Conservation (phyloP, 768 basidiomycete genomes). For the Mycena polygramma region DNA sequence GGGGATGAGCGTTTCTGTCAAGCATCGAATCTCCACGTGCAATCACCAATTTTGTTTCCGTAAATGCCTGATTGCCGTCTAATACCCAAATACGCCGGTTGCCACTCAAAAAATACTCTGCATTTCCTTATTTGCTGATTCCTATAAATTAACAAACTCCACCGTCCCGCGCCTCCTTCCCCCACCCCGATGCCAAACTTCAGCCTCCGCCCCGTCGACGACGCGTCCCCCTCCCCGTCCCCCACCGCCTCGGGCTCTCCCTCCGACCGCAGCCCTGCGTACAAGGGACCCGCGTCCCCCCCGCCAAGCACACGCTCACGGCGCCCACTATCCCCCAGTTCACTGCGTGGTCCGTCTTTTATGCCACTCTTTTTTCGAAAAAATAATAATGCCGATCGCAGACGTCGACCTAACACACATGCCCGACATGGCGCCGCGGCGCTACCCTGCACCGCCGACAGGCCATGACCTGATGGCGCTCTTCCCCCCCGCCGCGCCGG, state of each 20-base stretch:
- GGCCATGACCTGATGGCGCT: constrained; percentile 90
- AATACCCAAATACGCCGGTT: constrained; percentile 19
- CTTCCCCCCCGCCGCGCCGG: constrained; percentile 80
- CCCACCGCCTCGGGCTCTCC: constrained; percentile 65
- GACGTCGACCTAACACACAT: constrained; percentile 73
- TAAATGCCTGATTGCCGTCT: neutral
- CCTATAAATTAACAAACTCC: constrained; percentile 2
- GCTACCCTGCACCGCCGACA: constrained; percentile 82
- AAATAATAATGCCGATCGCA: constrained; percentile 41
- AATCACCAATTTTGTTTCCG: constrained; percentile 22
- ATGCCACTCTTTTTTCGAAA: constrained; percentile 2
- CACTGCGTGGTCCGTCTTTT: constrained; percentile 64
- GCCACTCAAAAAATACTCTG: neutral
- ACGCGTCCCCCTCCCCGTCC: constrained; percentile 64
- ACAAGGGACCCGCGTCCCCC: constrained; percentile 47
- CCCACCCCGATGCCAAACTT: constrained; percentile 48
- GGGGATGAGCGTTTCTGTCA: constrained; percentile 31
- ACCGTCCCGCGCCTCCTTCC: neutral
- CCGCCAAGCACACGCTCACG: constrained; percentile 54
- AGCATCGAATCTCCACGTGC: constrained; percentile 4
- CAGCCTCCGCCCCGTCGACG: constrained; percentile 70
- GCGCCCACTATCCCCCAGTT: constrained; percentile 74
- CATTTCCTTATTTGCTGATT: neutral
- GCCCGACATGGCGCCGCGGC: constrained; percentile 61
- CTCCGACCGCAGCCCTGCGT: constrained; percentile 53